Base-by-base conservation (phyloP, 2,329 filamentous ascomycete species). In the Cytospora mali region DNA sequence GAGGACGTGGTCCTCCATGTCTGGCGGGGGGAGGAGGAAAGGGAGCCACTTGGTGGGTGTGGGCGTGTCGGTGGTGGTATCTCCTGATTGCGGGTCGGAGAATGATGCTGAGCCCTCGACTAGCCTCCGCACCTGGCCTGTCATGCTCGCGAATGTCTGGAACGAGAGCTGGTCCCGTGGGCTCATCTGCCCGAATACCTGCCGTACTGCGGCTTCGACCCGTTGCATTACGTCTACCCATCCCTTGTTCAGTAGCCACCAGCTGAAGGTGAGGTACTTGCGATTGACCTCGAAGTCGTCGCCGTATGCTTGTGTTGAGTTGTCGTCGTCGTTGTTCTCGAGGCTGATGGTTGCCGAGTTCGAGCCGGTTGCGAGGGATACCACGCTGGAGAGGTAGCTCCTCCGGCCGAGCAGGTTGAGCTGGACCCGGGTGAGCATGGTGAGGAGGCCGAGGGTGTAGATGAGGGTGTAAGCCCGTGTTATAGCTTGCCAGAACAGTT, bases 271-370 rank as follows among this genome's bases (percentile, higher is more conserved):
- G 55, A 99, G 82, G 73, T 98, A 99, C 72, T 91, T 91, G 69
- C 93, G 85, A 76, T 99, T 99, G 35, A 93, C 96, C 75, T 97
- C 93, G 69, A 97, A 97, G 75, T 99, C 95, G 75, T 91, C 94
- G 51, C 93, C 93, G 72, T 96, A 93, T 4, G 88, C 84, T 69
- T 93, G 90, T 59, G 94, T 91, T 21, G 85, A 81, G 71, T 90
- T 89, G 73, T 95, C 92, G 73, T 97, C 93, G 73, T 97, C 94
- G 71, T 96, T 88, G 75, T 98, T 95, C 78, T 97, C 93, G 21
- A 98, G 83, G 69, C 84, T 93, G 73, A 99, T 99, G 50, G 87
- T 90, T 4, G 90, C 87, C 58, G 91, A 84, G 21, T 86, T 81
- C 7, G 86, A 80, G 33, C 90, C 91, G 0, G 90, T 91, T 21